Base-by-base conservation (phyloP, 306 rosid genomes). In the Erythrophleum fordii region DNA sequence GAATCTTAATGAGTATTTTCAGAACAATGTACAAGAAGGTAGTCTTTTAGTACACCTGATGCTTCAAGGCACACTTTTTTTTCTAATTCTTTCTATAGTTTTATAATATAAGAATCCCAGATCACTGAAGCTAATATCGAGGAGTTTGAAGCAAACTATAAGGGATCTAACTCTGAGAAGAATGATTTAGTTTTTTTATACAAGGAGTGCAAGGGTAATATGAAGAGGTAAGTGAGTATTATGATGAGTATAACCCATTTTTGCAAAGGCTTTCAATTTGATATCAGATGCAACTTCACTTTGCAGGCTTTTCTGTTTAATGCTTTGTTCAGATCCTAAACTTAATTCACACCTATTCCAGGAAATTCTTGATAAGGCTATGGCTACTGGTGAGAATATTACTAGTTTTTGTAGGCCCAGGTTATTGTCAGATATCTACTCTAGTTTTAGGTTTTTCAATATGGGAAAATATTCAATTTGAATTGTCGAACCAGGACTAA, bases 241-340 rank as follows among this genome's bases (percentile, higher is more conserved):
- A 7, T 65, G 55, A 75, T 31, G 53, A 23, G 45, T 17, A 22
- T 9, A 65, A 79, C 61, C 72, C 46, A 14, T 10, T 72, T 23
- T 23, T 46, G 17, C 8, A 25, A 67, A 80, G 69, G 48, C 37
- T 64, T 72, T 71, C 68, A 67, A 49, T 76, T 66, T 79, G 75
- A 61, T 37, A 51, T 66, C 37, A 66, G 1, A 76, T 55, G 6
- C 61, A 72, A 75, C 31, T 41, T 79, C 61, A 18, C 64, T 29
- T 58, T 79, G 58, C 83, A 90, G 94, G 75, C 77, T 89, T 48
- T 90, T 89, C 85, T 86, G 90, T 82, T 92, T 95, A 76, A 90
- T 92, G 95, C 87, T 92, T 75, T 90, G 97, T 83, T 92, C 93
- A 0, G 93, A 90, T 77, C 87, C 87, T 53, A 86, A 86, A 80